Evolutionary conservation across 2,329 filamentous ascomycete genomes (phyloP).

Genomic region (Aureobasidium zeae): DNA sequence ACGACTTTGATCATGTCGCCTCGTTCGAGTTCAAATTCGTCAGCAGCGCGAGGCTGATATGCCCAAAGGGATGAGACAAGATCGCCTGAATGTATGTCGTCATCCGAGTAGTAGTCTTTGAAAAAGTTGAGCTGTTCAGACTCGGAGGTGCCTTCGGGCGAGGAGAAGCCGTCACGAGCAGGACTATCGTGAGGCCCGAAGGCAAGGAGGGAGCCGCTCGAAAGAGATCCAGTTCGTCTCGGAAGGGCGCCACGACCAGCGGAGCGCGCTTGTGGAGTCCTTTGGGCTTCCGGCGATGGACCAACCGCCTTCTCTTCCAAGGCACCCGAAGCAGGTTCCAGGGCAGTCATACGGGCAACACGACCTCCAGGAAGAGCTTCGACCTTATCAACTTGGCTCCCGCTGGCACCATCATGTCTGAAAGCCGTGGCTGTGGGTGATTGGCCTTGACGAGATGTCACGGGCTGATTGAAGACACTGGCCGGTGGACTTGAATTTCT

Average conservation of each 20-base stretch:
- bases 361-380: conserved; percentile 76
- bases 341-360: conserved; percentile 89
- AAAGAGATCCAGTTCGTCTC: conserved; percentile 79
- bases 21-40: conserved; percentile 87
- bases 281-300: conserved; percentile 49
- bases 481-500: conserved; percentile 52
- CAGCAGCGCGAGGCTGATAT: conserved; percentile 84
- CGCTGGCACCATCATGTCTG: conserved; percentile 30
- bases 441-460: conserved; percentile 45
- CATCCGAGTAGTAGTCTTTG: conserved; percentile 97
- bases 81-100: conserved; percentile 88
- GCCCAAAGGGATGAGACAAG: conserved; percentile 90
- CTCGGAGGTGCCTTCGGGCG: conserved; percentile 80
- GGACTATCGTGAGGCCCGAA: conserved; percentile 55
- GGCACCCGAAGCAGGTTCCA: conserved; percentile 64
- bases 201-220: conserved; percentile 63
- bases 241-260: conserved; percentile 46
- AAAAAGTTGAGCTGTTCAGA: conserved; percentile 94
- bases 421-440: conserved; percentile 33
- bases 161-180: conserved; percentile 65
- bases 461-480: conserved; percentile 83
- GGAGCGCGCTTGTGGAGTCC: conserved; percentile 36
- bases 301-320: conserved; percentile 39
- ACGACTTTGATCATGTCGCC: conserved; percentile 98
- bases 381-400: conserved; percentile 34